Evolutionary conservation across 495 filamentous ascomycete genomes (phyloP), one percentile per base, ranked within the genome.

Genomic region (Xylaria flabelliformis): DNA sequence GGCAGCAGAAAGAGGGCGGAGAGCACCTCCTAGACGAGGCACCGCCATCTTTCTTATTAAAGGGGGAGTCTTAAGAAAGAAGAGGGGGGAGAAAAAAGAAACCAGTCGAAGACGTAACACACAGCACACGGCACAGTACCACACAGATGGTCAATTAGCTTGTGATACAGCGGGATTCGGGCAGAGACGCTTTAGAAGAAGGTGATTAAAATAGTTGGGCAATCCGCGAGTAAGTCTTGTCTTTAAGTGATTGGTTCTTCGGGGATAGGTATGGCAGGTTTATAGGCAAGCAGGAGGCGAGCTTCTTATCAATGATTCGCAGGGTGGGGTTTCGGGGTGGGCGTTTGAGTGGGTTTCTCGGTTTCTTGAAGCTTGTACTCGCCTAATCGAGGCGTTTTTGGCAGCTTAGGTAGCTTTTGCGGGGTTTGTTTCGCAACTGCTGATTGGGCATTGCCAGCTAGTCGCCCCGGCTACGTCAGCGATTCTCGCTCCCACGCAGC

Each of bases 401-500:
- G 58, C 58, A 61, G 58, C 58, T 36, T 39, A 39, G 58, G 58
- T 21, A 39, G 58, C 58, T 36, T 72, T 74, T 78, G 77, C 77
- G 77, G 76, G 77, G 77, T 75, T 67, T 58, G 32, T 15, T 9
- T 10, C 26, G 19, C 29, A 32, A 41, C 0, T 41, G 48, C 36
- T 79, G 70, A 79, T 77, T 79, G 77, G 77, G 46, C 70, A 55
- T 42, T 5, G 6, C 2, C 58, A 8, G 29, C 58, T 61, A 61
- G 58, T 61, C n/a, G 21, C 24, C 24, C 0, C 24, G 46, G 9
- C 74, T 74, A 79, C 75, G 75, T 76, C 75, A 77, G 77, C 75
- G 72, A 77, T 73, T 48, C 53, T 73, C 75, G 70, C 59, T 56
- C 32, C 42, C 24, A 1, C 12, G 42, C 36, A 44, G n/a, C 36